Evolutionary conservation across 345 rosid genomes (phyloP).

Genomic region (Leavenworthia alabamica): DNA sequence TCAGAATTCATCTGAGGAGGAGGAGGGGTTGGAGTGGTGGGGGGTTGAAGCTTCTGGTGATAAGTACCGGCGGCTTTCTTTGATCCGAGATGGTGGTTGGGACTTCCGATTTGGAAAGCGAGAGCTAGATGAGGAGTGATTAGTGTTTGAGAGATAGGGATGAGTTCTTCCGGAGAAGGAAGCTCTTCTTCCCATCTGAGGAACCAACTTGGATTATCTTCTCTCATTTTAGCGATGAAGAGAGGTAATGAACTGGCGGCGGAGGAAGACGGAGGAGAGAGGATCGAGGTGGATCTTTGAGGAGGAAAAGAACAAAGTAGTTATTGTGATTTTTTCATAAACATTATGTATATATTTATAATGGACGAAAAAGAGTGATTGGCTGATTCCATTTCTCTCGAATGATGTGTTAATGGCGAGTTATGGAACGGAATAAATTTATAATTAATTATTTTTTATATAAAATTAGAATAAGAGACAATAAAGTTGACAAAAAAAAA

Average conservation of each 20-base stretch:
- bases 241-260: conserved; percentile 1
- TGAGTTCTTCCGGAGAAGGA: conserved; percentile 35
- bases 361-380: background rate
- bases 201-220: conserved; percentile 24
- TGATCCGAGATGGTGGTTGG: background rate
- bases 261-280: conserved; percentile 8
- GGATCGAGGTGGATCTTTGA: conserved; percentile 21
- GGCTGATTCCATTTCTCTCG: conserved; percentile 29
- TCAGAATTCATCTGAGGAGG: conserved; percentile 12
- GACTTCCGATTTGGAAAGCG: conserved; percentile 60
- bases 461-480: background rate
- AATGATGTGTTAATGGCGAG: conserved; percentile 25
- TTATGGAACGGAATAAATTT: conserved; percentile 20
- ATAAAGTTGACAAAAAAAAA: background rate
- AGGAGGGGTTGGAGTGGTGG: conserved; percentile 19
- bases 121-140: conserved; percentile 76
- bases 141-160: conserved; percentile 63
- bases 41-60: conserved; percentile 14
- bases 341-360: background rate
- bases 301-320: conserved; percentile 4
- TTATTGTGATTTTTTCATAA: background rate
- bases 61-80: background rate
- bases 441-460: background rate
- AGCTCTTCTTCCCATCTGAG: conserved; percentile 27
- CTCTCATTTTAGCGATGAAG: conserved; percentile 17